Base-by-base conservation (phyloP, 2,329 filamentous ascomycete species). In the Arachnopeziza araneosa region DNA sequence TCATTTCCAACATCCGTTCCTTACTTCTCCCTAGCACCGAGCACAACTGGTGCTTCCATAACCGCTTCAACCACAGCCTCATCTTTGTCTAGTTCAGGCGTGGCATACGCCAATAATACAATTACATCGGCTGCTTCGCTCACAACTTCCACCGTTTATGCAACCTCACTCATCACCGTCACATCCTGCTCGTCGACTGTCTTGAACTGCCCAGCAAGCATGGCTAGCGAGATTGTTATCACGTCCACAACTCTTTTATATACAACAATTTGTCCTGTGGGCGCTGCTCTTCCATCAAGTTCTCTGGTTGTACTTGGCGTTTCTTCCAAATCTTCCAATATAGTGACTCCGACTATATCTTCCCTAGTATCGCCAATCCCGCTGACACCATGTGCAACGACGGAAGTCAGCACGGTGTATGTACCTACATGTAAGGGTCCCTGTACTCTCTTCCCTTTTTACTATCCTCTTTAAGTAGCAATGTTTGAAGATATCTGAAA, bases 231-330 rank as follows among this genome's bases (percentile, higher is more conserved):
- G 21, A 50, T 61, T 7, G 55, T 65, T 21, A 56, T 66, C 21
- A 66, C 64, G 2, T 57, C 51, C 49, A 66, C 61, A 17, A 50
- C 24, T 6, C 48, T 61, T 9, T 53, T 63, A 22, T 64, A 66
- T 30, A 67, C 64, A 8, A 64, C 64, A 2, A 50, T 63, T 17
- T 66, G 64, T 55, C 61, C 65, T 19, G 58, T 60, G 19, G 57
- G 57, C 14, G 54, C 30, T 14, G 19, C 24, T 10, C 58, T 54
- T 10, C 55, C 56, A 22, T 51, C 62, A 7, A 22, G 24, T n/a
- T 49, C 48, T 22, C 22, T 59, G 6, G n/a, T 24, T n/a, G 24
- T 12, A 44, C 2, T 30, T 12, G 24, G 8, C 4, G 12, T 26
- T 6, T 30, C 52, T n/a, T n/a, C 52, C n/a, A 30, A 12, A 10